These are phyloP conservation scores for Hypericum perforatum DNA, from an alignment of 345 rosid species.

Conservation along the genomic window DNA sequence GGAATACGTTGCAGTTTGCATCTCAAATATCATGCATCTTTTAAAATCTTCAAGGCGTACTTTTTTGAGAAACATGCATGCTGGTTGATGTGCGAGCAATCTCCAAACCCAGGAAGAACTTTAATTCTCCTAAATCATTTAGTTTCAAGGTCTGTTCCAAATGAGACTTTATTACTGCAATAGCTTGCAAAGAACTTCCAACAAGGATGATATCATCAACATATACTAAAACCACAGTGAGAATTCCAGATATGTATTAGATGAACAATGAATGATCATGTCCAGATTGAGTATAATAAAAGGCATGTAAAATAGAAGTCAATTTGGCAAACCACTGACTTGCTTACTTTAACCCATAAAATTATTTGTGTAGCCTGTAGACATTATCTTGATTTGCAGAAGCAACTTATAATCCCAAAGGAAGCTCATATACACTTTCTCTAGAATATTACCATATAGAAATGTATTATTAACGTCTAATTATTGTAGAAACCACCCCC, in stretches of 20 bases:
- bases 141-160: background rate
- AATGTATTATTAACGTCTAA: background rate
- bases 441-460: background rate
- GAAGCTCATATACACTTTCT: background rate
- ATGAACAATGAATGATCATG: background rate
- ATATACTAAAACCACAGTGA: background rate
- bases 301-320: background rate
- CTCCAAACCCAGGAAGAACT: background rate
- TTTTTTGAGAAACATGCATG: background rate
- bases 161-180: background rate
- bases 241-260: background rate
- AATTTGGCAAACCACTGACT: background rate
- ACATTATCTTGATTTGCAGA: background rate
- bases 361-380: background rate
- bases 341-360: background rate
- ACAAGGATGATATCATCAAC: background rate
- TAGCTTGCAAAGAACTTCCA: background rate
- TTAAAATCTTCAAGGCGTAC: background rate
- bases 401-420: background rate
- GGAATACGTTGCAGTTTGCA: background rate
- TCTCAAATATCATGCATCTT: background rate
- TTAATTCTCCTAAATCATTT: background rate
- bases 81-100: background rate
- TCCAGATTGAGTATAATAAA: background rate
- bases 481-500: too few species aligned